A percentile compares a stretch with the other conserved stretches of the same genome.
Evolutionary conservation across 768 basidiomycete genomes (phyloP).

Genomic region (Gloeopeniophorella convolvens): DNA sequence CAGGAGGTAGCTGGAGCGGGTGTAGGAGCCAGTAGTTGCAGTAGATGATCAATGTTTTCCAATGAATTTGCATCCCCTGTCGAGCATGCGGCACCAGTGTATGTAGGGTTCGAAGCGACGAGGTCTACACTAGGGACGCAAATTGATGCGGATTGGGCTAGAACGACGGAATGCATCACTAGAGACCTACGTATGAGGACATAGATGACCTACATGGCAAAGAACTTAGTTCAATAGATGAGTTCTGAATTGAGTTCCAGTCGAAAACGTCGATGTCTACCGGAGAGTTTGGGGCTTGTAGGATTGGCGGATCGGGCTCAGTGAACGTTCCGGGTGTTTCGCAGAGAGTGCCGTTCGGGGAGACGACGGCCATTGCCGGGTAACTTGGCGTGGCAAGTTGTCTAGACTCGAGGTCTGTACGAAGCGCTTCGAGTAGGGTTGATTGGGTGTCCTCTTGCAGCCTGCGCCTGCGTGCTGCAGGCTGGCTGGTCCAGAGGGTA

Average conservation of each 20-base stretch:
- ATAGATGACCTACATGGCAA: not conserved
- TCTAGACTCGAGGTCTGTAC: no score
- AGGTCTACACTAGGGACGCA: slow-evolving; percentile 3
- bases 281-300: not conserved
- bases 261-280: not conserved
- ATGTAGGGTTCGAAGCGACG: not conserved
- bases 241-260: not conserved
- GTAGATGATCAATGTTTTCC: not conserved
- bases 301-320: not conserved
- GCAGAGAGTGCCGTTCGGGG: no score
- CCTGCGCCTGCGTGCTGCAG: no score
- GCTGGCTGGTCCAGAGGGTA: no score
- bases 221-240: not conserved
- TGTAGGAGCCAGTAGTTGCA: not conserved
- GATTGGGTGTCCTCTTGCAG: no score
- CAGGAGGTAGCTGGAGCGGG: not conserved
- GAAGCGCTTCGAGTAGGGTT: no score
- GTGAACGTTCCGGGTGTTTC: no score
- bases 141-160: not conserved
- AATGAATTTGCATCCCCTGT: not conserved
- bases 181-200: not conserved
- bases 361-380: no score
- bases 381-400: no score
- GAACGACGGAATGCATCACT: not conserved
- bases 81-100: not conserved